Evolutionary conservation across 2,329 filamentous ascomycete genomes (phyloP).

Genomic region (Trematosphaeria pertusa): DNA sequence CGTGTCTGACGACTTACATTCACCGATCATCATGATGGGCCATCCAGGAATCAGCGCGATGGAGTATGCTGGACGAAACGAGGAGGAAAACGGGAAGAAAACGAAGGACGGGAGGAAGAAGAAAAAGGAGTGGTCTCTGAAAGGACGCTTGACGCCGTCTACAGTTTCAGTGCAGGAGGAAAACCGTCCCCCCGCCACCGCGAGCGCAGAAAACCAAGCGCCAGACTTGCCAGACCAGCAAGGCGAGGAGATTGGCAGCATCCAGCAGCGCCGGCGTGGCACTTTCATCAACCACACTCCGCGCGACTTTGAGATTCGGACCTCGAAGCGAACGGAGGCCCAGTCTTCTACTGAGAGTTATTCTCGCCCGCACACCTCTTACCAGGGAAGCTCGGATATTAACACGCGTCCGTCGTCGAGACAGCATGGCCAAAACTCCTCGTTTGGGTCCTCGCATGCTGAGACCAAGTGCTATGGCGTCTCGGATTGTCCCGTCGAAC

Average conservation of each 20-base stretch:
- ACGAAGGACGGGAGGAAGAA: conserved; percentile 22
- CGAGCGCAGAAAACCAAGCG: conserved; percentile 15
- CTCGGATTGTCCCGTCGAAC: conserved; percentile 20
- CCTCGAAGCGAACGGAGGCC: conserved; percentile 23
- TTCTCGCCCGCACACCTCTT: conserved; percentile 26
- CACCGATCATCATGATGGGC: conserved; percentile 41
- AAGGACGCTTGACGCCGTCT: background rate
- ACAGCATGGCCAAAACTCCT: conserved; percentile 17
- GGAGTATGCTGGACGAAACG: conserved; percentile 35
- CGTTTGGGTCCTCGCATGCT: conserved; percentile 14
- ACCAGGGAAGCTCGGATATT: conserved; percentile 15
- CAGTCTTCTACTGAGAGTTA: conserved; percentile 27
- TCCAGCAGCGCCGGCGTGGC: conserved; percentile 33
- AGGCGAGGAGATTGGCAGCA: conserved; percentile 29
- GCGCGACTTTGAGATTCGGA: conserved; percentile 33
- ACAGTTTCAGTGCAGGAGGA: background rate
- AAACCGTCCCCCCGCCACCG: conserved; percentile 8
- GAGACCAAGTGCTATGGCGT: conserved; percentile 15
- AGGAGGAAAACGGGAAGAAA: conserved; percentile 19
- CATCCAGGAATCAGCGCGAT: conserved; percentile 42
- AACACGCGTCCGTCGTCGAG: conserved; percentile 5
- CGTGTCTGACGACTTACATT: too few species aligned
- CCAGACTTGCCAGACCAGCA: conserved; percentile 20
- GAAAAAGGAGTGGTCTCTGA: conserved; percentile 14
- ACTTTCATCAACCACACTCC: conserved; percentile 46